A percentile compares a stretch with the other conserved stretches of the same genome.
Evolutionary conservation across 2,329 filamentous ascomycete species (phyloP).

Genomic region (Dactylellina leptospora): DNA sequence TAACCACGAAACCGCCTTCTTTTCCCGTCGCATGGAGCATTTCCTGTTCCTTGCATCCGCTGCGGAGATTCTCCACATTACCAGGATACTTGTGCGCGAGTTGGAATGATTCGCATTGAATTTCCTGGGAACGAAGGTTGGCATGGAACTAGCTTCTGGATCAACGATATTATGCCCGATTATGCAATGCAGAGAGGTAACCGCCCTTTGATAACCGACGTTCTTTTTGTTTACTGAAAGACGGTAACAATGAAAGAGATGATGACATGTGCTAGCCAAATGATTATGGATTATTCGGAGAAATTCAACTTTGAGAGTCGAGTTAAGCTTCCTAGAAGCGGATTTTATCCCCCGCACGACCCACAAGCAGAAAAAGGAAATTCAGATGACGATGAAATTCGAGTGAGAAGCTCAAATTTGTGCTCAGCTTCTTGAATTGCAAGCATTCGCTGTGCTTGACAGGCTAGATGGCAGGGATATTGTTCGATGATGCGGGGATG

Average conservation of each 20-base stretch:
- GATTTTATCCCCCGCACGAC: conserved; percentile 8
- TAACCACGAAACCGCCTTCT: conserved; percentile 28
- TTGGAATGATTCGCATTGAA: background rate
- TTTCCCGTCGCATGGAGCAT: conserved; percentile 40
- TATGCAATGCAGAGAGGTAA: background rate
- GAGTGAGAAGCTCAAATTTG: too few species aligned
- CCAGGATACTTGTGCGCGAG: background rate
- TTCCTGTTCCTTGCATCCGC: conserved; percentile 8
- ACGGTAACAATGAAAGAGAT: background rate
- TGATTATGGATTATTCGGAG: too few species aligned
- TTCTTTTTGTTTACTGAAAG: conserved; percentile 24
- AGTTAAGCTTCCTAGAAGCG: conserved; percentile 35
- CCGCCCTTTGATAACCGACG: conserved; percentile 30
- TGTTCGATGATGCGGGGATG: background rate
- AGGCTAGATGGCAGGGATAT: too few species aligned
- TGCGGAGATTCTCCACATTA: conserved; percentile 28
- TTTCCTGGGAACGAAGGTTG: conserved; percentile 4
- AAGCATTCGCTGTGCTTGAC: too few species aligned
- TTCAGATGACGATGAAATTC: background rate
- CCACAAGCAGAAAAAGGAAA: background rate
- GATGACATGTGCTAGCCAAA: conserved; percentile 1
- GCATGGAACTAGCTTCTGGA: background rate
- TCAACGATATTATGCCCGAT: background rate
- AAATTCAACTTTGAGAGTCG: conserved; percentile 20
- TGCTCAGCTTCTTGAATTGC: too few species aligned